Conservation (phyloP, 306 rosid species). For the Myrica gale region DNA sequence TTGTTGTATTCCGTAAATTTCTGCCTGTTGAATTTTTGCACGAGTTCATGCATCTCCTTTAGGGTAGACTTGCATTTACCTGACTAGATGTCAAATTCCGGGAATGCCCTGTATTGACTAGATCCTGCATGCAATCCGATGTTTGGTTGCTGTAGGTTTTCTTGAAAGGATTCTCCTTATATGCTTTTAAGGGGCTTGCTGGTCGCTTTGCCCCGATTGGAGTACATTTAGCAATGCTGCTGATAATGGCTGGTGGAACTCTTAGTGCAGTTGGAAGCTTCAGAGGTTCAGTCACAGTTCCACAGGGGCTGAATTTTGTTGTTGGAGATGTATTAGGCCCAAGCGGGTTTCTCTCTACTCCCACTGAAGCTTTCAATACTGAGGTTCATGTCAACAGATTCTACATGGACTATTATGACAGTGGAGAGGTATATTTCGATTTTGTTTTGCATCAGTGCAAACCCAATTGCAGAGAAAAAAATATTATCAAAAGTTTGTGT, state of each 20-base stretch:
- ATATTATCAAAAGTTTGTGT: background rate
- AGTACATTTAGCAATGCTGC: conserved; percentile 83
- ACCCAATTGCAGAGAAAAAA: background rate
- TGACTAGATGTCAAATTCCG: background rate
- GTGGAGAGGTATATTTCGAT: conserved; percentile 75
- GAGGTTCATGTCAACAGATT: conserved; percentile 92
- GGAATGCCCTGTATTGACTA: background rate
- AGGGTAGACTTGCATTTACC: conserved; percentile 4
- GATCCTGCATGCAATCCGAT: background rate
- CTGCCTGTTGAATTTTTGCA: background rate
- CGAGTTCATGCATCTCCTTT: background rate
- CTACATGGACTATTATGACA: conserved; percentile 82
- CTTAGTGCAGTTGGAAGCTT: conserved; percentile 93
- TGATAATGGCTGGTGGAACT: conserved; percentile 92
- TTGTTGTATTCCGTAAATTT: background rate
- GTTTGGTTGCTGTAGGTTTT: conserved; percentile 58
- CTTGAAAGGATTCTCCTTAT: conserved; percentile 78
- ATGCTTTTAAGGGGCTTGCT: conserved; percentile 85
- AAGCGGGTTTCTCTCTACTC: conserved; percentile 73
- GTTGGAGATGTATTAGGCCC: conserved; percentile 89
- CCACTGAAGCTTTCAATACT: conserved; percentile 75
- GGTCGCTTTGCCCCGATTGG: conserved; percentile 95
- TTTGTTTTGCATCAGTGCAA: background rate
- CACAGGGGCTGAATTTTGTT: conserved; percentile 92
- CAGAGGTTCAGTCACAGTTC: conserved; percentile 90